These are phyloP conservation scores for Stereocaulon alpinum DNA, from an alignment of 495 filamentous ascomycete species.

Conservation along the genomic window DNA sequence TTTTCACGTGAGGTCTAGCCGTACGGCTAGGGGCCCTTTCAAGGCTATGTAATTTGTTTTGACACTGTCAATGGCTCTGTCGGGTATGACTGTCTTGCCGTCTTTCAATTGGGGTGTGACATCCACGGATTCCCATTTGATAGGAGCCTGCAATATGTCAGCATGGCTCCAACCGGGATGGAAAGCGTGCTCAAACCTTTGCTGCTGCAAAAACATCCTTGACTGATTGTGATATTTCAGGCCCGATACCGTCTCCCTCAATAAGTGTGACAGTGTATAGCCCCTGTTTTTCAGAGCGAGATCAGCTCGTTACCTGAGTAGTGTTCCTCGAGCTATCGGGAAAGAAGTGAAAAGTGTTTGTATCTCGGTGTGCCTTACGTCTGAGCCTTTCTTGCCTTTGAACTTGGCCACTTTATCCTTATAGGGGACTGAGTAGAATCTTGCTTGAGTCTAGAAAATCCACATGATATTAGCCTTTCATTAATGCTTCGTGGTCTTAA, in stretches of 20 bases:
- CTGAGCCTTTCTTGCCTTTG: slow-evolving; percentile 73
- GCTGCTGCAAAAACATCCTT: slow-evolving; percentile 97
- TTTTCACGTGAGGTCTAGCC: slow-evolving; percentile 24
- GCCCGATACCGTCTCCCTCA: slow-evolving; percentile 96
- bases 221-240: slow-evolving; percentile 92
- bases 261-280: slow-evolving; percentile 94
- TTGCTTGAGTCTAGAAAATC: slow-evolving; percentile 22
- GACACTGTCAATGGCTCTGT: slow-evolving; percentile 83
- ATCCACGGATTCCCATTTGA: slow-evolving; percentile 95
- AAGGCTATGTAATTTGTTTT: slow-evolving; percentile 88
- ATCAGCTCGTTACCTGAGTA: not conserved
- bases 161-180: slow-evolving; percentile 7
- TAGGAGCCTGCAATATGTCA: slow-evolving; percentile 60
- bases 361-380: slow-evolving; percentile 44
- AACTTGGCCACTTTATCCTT: slow-evolving; percentile 83
- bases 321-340: too few relatives aligned
- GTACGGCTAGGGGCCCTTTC: slow-evolving; percentile 92
- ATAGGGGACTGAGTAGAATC: slow-evolving; percentile 41
- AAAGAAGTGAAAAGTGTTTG: not conserved
- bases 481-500: not conserved
- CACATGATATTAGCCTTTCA: not conserved
- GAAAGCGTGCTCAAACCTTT: slow-evolving; percentile 48
- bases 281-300: slow-evolving; percentile 45
- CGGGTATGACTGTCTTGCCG: slow-evolving; percentile 83
- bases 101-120: slow-evolving; percentile 87